These are phyloP conservation scores for Carex cristatella DNA, from an alignment of 176 grass and related monocot genomes.

Conservation along the genomic window DNA sequence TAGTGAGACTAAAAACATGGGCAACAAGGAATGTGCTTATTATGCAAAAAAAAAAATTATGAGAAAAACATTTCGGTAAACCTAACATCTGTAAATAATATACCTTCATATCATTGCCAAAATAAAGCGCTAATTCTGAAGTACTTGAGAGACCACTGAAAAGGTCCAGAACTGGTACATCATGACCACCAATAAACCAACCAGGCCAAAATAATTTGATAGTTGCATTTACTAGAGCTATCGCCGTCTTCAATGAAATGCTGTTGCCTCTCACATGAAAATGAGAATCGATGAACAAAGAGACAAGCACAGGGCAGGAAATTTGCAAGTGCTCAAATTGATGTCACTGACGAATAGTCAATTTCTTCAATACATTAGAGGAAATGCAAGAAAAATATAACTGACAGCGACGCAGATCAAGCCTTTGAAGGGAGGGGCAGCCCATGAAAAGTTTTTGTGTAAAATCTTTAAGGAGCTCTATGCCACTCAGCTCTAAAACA, in stretches of 20 bases:
- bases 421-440: not conserved
- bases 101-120: not conserved
- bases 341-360: not conserved
- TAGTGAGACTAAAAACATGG: not conserved
- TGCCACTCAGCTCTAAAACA: too few species aligned
- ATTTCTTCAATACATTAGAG: not conserved
- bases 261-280: too few species aligned
- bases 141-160: not conserved
- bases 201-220: not conserved
- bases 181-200: not conserved
- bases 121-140: not conserved
- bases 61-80: too few species aligned
- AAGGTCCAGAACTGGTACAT: not conserved
- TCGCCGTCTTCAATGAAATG: not conserved
- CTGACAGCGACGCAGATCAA: not conserved
- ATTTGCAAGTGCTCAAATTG: not conserved
- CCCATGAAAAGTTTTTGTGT: not conserved
- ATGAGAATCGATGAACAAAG: not conserved
- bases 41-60: not conserved
- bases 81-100: too few species aligned
- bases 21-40: not conserved
- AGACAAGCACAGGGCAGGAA: not conserved
- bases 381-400: not conserved
- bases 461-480: not conserved
- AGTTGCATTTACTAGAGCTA: not conserved